Percentiles rank a stretch among this genome's conserved stretches.
Evolutionary conservation across 163 green algal species (phyloP).

Genomic region (Scenedesmus sp.): DNA sequence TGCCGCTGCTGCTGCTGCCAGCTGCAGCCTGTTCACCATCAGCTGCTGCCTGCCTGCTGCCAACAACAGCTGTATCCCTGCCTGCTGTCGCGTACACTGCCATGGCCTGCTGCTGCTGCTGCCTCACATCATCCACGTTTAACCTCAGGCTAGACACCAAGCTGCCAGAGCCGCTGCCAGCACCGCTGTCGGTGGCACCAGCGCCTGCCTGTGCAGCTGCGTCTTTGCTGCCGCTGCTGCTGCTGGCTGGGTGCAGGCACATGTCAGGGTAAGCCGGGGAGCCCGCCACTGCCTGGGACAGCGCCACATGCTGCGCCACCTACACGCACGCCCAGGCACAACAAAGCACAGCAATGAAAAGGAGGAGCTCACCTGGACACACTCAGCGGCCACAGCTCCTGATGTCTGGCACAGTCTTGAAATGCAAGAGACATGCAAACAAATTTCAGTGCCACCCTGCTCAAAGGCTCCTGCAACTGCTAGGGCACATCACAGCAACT

Average conservation of each 20-base stretch:
- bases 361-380: neutral
- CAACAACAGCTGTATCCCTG: neutral
- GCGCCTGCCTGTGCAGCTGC: neutral
- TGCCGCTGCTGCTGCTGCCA: neutral
- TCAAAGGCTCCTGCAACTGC: neutral
- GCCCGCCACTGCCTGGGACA: neutral
- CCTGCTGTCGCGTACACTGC: slow-evolving; percentile 36
- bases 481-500: neutral
- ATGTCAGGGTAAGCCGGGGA: neutral
- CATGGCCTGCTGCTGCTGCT: slow-evolving; percentile 39
- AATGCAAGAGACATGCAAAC: neutral
- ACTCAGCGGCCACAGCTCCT: neutral
- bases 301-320: neutral
- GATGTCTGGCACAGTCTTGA: neutral
- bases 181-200: neutral
- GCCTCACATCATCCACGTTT: neutral
- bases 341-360: neutral
- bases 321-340: neutral
- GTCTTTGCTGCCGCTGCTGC: neutral
- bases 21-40: neutral
- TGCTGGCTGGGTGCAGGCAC: neutral
- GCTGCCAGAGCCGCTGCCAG: neutral
- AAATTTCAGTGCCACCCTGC: neutral
- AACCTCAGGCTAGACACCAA: neutral
- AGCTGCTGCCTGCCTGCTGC: neutral